Conservation (phyloP, 768 basidiomycete genomes). For the Lactarius deliciosus region DNA sequence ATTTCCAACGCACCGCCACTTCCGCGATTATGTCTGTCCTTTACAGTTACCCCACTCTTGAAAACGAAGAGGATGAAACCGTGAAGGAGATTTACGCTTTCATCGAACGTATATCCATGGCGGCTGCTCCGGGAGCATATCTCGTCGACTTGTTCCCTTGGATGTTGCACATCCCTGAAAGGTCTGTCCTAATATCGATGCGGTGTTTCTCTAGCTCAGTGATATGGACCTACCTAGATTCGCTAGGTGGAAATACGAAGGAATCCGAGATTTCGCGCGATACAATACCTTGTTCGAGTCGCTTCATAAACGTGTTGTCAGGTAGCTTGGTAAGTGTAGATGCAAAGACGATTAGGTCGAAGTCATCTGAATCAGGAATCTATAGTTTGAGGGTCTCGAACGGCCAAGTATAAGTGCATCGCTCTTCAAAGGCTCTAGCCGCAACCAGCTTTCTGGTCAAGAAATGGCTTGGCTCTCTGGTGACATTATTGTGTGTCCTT, state of each 20-base stretch:
- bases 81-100: neutral
- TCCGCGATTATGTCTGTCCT: neutral
- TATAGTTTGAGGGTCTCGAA: neutral
- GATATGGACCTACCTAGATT: conserved; percentile 1
- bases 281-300: conserved; percentile 21
- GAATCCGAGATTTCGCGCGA: conserved; percentile 3
- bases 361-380: neutral
- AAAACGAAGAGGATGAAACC: neutral
- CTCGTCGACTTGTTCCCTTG: neutral
- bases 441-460: neutral
- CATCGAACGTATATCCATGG: neutral
- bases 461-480: conserved; percentile 1
- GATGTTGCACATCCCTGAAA: neutral
- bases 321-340: conserved; percentile 12
- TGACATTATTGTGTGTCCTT: neutral
- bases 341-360: too few species aligned
- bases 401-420: conserved; percentile 10
- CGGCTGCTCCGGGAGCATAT: neutral
- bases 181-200: neutral
- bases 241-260: conserved; percentile 31
- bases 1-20: neutral
- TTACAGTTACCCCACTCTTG: conserved; percentile 1
- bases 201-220: neutral
- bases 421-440: conserved; percentile 10
- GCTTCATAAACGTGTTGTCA: conserved; percentile 18